Evolutionary conservation across 129 eudicot species (phyloP).

Genomic region (Kitagawia praeruptora): DNA sequence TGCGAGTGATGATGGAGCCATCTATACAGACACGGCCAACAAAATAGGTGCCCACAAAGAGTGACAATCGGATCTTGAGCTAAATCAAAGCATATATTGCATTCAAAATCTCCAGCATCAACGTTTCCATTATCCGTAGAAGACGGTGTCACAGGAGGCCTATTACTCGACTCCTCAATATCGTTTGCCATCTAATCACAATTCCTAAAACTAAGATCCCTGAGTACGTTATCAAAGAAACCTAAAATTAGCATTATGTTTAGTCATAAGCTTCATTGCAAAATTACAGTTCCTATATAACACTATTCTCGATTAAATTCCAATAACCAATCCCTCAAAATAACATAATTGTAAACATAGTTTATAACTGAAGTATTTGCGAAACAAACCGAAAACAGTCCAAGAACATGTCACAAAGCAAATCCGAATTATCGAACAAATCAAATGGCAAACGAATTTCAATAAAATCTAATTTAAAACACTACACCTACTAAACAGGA

Average conservation of each 20-base stretch:
- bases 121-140: constrained; percentile 26
- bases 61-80: constrained; percentile 86
- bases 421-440: neutral
- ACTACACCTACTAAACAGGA: neutral
- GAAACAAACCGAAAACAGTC: neutral
- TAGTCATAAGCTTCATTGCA: neutral
- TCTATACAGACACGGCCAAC: constrained; percentile 84
- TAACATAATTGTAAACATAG: neutral
- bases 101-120: constrained; percentile 73
- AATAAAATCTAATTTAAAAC: neutral
- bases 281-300: neutral
- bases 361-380: neutral
- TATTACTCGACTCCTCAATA: constrained; percentile 24
- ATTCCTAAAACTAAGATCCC: neutral
- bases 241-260: neutral
- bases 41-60: constrained; percentile 75
- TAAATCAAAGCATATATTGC: constrained; percentile 75
- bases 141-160: constrained; percentile 35
- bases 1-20: constrained; percentile 79
- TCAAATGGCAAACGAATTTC: neutral
- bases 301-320: too few relatives aligned
- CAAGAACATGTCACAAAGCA: neutral
- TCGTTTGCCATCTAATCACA: constrained; percentile 29
- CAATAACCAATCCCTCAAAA: neutral
- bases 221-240: neutral